Percentiles rank a stretch among this genome's conserved stretches.
phyloP scores from a whole-genome alignment of 169 alveolate species.

The Cryptosporidium xiaoi region DNA sequence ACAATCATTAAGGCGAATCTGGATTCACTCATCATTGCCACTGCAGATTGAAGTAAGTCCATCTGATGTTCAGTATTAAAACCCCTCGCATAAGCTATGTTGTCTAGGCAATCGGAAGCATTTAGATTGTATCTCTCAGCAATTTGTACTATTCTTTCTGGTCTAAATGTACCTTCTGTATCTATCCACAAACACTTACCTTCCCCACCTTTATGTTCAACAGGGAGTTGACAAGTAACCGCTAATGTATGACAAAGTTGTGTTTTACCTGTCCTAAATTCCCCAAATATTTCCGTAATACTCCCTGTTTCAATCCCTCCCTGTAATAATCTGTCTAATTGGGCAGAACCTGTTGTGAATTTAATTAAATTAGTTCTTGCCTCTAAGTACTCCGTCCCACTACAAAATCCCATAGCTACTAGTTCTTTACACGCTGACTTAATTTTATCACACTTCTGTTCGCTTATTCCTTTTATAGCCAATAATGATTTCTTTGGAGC shows the following conservation, averaged over 20 bases:
- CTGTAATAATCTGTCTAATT: conserved; percentile 93
- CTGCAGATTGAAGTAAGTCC: conserved; percentile 94
- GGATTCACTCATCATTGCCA: conserved; percentile 96
- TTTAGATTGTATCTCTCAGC: conserved; percentile 96
- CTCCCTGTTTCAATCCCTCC: conserved; percentile 98
- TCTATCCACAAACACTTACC: conserved; percentile 98
- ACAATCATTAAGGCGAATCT: conserved; percentile 96
- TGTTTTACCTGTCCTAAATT: conserved; percentile 98
- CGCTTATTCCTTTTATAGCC: conserved; percentile 96
- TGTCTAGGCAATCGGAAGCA: conserved; percentile 95
- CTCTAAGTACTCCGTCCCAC: conserved; percentile 91
- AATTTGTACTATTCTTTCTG: conserved; percentile 96
- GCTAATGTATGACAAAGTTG: conserved; percentile 96
- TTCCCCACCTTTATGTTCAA: conserved; percentile 96
- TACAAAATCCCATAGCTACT: conserved; percentile 90
- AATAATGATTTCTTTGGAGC: conserved; percentile 91
- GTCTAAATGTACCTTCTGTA: conserved; percentile 99
- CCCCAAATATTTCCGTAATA: conserved; percentile 98
- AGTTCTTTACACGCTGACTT: conserved; percentile 92
- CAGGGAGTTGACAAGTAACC: conserved; percentile 89
- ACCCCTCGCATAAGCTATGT: conserved; percentile 98
- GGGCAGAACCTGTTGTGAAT: conserved; percentile 94
- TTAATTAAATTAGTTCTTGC: conserved; percentile 91
- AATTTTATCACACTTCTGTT: conserved; percentile 94
- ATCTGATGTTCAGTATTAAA: conserved; percentile 96